Evolutionary conservation across 805 yeast species (phyloP).

Genomic region (Saccharomycopsis sp.): DNA sequence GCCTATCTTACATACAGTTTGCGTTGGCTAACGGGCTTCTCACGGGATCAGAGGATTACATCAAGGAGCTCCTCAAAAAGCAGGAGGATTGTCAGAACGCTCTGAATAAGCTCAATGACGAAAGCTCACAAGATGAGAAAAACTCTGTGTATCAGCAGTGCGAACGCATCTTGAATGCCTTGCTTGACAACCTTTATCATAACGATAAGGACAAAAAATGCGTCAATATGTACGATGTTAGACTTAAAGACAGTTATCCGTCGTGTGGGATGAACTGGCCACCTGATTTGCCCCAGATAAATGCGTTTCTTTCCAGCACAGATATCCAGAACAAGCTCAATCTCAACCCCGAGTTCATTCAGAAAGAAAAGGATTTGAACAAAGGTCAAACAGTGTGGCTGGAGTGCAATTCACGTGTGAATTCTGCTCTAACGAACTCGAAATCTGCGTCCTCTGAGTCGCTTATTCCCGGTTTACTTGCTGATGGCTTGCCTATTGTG

Average conservation of each 20-base stretch:
- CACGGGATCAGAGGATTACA: slow-evolving; percentile 23
- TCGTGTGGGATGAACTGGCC: slow-evolving; percentile 85
- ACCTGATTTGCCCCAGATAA: slow-evolving; percentile 45
- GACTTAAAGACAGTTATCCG: slow-evolving; percentile 54
- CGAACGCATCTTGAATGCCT: slow-evolving; percentile 34
- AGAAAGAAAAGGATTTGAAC: slow-evolving; percentile 7
- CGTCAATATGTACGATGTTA: slow-evolving; percentile 59
- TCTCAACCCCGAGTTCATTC: slow-evolving; percentile 34
- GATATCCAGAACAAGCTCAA: slow-evolving; percentile 49
- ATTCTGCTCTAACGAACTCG: slow-evolving; percentile 42
- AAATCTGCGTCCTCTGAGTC: slow-evolving; percentile 54
- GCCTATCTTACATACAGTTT: slow-evolving; percentile 61
- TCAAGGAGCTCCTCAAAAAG: slow-evolving; percentile 5
- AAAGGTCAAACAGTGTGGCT: slow-evolving; percentile 43
- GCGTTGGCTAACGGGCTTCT: slow-evolving; percentile 45
- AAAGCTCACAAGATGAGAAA: slow-evolving; percentile 19
- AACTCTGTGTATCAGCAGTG: slow-evolving; percentile 33
- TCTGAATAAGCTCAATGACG: slow-evolving; percentile 3
- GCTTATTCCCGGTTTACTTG: slow-evolving; percentile 60
- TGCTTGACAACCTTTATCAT: slow-evolving; percentile 27
- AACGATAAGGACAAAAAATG: slow-evolving; percentile 29
- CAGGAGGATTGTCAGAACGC: slow-evolving; percentile 21
- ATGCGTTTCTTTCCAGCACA: slow-evolving; percentile 43
- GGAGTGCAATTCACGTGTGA: slow-evolving; percentile 69
- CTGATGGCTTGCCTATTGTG: slow-evolving; percentile 50